Conservation (phyloP, 176 grass and related monocot genomes). For the Metroxylon sagu region DNA sequence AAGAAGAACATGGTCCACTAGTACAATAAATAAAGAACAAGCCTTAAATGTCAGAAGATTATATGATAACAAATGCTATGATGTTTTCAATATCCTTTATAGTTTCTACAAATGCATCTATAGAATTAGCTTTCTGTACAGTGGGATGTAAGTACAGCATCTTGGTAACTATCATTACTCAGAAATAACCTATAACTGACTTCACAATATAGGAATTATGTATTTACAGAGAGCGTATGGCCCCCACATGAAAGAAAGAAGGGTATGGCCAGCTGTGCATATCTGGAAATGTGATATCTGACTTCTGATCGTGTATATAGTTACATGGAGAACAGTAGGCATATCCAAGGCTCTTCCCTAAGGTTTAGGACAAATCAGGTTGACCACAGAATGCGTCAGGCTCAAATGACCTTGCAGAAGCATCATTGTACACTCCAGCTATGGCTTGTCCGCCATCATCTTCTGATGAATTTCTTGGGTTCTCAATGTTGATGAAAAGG, state of each 20-base stretch:
- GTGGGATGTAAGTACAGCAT: conserved; percentile 2
- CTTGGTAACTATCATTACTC: background rate
- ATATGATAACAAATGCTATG: too few relatives aligned
- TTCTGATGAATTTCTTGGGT: conserved; percentile 29
- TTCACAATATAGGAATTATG: background rate
- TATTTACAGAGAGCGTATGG: too few relatives aligned
- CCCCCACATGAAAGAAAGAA: too few relatives aligned
- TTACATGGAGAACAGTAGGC: too few relatives aligned
- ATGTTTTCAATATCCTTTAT: too few relatives aligned
- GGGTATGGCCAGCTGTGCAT: too few relatives aligned
- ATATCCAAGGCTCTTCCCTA: background rate
- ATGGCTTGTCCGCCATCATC: conserved; percentile 32
- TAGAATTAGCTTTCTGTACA: background rate
- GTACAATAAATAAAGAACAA: too few relatives aligned
- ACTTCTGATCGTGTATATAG: too few relatives aligned
- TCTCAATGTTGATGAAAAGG: conserved; percentile 57
- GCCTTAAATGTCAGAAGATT: too few relatives aligned
- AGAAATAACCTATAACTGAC: background rate
- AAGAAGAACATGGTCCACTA: too few relatives aligned
- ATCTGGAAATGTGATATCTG: too few relatives aligned
- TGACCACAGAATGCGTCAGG: conserved; percentile 83
- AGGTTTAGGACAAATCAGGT: conserved; percentile 45
- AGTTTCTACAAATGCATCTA: too few relatives aligned
- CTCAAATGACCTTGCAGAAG: conserved; percentile 73
- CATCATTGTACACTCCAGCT: conserved; percentile 55